A percentile compares a stretch with the other conserved stretches of the same genome.
phyloP scores from a whole-genome alignment of 208 protist species.

The Angomonas desouzai region DNA sequence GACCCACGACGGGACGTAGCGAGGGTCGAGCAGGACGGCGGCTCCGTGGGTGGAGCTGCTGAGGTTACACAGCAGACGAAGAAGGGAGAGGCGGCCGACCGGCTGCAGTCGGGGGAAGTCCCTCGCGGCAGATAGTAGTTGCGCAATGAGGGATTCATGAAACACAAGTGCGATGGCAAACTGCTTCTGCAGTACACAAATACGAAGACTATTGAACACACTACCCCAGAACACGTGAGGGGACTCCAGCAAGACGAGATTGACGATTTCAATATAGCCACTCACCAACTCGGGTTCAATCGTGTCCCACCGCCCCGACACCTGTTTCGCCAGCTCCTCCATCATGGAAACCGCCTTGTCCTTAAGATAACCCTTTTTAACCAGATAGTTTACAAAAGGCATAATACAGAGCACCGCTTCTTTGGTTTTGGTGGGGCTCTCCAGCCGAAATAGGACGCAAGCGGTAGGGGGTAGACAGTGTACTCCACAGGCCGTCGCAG shows the following conservation, averaged over 20 bases:
- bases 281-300: conserved; percentile 24
- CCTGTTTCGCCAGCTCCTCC: conserved; percentile 17
- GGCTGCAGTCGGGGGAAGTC: conserved; percentile 58
- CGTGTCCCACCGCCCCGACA: conserved; percentile 33
- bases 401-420: conserved; percentile 23
- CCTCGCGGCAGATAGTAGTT: conserved; percentile 34
- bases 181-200: conserved; percentile 62
- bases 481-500: conserved; percentile 34
- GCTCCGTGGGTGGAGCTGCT: conserved; percentile 45
- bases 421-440: conserved; percentile 17
- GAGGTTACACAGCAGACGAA: conserved; percentile 77
- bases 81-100: conserved; percentile 52
- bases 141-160: conserved; percentile 35
- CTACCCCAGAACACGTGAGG: conserved; percentile 56
- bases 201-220: conserved; percentile 62
- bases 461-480: conserved; percentile 35
- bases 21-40: conserved; percentile 35
- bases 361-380: conserved; percentile 24
- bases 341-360: conserved; percentile 21
- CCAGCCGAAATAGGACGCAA: conserved; percentile 57
- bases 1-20: conserved; percentile 46
- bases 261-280: conserved; percentile 49
- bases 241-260: conserved; percentile 33
- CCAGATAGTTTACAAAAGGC: conserved; percentile 44
- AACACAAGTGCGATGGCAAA: conserved; percentile 43